Conservation (phyloP, 106 monocot genomes). For the Iris macrosiphon region DNA sequence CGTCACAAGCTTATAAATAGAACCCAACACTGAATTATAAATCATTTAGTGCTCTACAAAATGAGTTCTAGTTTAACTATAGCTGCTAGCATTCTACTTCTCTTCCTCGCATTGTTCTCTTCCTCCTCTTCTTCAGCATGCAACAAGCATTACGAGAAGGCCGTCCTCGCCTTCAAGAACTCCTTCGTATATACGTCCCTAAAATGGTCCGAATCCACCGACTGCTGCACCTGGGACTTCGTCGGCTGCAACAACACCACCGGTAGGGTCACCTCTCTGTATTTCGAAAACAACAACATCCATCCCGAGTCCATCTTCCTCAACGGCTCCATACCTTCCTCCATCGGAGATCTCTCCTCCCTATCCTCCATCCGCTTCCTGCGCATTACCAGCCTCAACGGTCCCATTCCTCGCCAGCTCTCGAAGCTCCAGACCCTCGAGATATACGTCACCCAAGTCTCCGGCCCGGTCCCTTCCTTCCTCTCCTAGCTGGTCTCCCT, state of each 20-base stretch:
- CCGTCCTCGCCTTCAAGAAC: slow-evolving; percentile 7
- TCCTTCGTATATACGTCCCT: neutral
- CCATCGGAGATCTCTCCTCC: neutral
- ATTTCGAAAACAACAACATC: neutral
- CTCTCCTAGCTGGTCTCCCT: neutral
- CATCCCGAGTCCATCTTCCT: too few species aligned
- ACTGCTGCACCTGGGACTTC: slow-evolving; percentile 13
- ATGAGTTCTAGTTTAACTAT: too few species aligned
- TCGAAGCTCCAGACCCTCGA: slow-evolving; percentile 5
- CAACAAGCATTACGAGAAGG: neutral
- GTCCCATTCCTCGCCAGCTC: slow-evolving; percentile 6
- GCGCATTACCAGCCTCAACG: slow-evolving; percentile 5
- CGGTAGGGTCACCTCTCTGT: slow-evolving; percentile 1
- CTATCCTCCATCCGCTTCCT: slow-evolving; percentile 1
- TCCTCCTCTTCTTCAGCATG: neutral
- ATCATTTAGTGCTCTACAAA: too few species aligned
- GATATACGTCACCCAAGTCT: neutral
- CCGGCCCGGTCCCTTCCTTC: neutral
- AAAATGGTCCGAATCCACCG: slow-evolving; percentile 2
- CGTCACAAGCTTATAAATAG: too few species aligned
- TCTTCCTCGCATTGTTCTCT: neutral
- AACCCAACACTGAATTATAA: too few species aligned
- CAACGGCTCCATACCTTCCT: slow-evolving; percentile 2
- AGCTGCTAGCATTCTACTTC: too few species aligned
- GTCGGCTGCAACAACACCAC: neutral